Percentiles rank a stretch among this genome's conserved stretches.
Evolutionary conservation across 305 asterid species (phyloP).

Genomic region (Solanum chacoense): DNA sequence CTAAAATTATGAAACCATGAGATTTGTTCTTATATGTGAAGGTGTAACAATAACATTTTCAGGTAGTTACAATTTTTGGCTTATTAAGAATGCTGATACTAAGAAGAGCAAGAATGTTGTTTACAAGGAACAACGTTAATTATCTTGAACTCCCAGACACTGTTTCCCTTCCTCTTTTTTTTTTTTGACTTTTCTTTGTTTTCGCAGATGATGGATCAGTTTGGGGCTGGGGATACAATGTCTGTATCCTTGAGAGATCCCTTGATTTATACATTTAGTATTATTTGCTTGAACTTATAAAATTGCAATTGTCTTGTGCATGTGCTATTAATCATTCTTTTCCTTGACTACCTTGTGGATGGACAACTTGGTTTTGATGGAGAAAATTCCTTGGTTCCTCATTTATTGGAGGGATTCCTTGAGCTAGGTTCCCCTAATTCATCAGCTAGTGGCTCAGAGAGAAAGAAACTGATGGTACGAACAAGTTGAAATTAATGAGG

Average conservation of each 20-base stretch:
- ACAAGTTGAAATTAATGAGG: neutral
- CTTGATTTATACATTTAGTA: neutral
- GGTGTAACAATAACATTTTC: neutral
- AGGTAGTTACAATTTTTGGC: neutral
- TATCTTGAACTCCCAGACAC: neutral
- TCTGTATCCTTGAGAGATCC: slow-evolving; percentile 55
- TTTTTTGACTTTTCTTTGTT: slow-evolving; percentile 1
- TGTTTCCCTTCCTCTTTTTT: neutral
- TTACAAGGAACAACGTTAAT: neutral
- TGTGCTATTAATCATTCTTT: neutral
- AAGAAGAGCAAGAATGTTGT: neutral
- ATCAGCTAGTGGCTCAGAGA: slow-evolving; percentile 18
- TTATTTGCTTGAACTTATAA: neutral
- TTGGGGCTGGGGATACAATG: slow-evolving; percentile 90
- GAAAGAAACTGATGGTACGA: slow-evolving; percentile 50
- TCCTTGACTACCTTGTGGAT: slow-evolving; percentile 58
- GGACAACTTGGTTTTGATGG: slow-evolving; percentile 70
- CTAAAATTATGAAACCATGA: neutral
- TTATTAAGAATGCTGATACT: neutral
- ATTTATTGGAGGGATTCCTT: slow-evolving; percentile 45
- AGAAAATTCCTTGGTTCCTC: slow-evolving; percentile 52
- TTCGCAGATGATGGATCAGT: slow-evolving; percentile 86
- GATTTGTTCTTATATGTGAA: neutral
- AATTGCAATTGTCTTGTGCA: neutral
- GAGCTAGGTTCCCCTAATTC: slow-evolving; percentile 45